Percentiles rank a stretch among this genome's conserved stretches.
These are phyloP conservation scores for Picochlorum costavermella DNA, from an alignment of 139 green algal species.

Conservation along the genomic window DNA sequence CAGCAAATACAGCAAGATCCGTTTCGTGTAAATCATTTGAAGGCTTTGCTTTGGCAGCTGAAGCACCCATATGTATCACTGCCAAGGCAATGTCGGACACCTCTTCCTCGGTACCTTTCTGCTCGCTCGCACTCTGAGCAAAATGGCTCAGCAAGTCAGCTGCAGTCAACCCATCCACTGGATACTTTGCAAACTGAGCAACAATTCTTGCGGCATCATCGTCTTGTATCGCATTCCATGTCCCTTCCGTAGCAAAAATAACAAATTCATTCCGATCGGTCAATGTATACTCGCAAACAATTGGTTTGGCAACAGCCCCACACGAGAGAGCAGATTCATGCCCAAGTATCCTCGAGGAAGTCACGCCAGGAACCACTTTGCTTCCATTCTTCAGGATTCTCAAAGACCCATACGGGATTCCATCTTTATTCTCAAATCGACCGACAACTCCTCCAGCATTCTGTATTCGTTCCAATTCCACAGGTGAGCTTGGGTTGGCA, in stretches of 20 bases:
- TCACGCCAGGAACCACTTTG: conserved; percentile 19
- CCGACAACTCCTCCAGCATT: conserved; percentile 18
- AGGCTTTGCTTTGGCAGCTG: background rate
- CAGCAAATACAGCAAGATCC: too few relatives aligned
- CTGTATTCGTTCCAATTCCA: conserved; percentile 34
- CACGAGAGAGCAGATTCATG: conserved; percentile 28
- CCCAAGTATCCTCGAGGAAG: conserved; percentile 44
- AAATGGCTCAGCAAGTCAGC: conserved; percentile 37
- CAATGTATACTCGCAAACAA: conserved; percentile 13
- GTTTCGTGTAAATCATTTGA: background rate
- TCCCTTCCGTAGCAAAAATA: conserved; percentile 54
- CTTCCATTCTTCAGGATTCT: conserved; percentile 20
- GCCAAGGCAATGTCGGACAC: conserved; percentile 25
- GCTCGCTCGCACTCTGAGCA: conserved; percentile 41
- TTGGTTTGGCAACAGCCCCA: conserved; percentile 18
- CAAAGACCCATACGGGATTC: conserved; percentile 12
- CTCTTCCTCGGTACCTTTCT: conserved; percentile 14
- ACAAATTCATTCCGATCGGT: conserved; percentile 38
- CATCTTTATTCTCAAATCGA: conserved; percentile 14
- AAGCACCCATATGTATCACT: conserved; percentile 18
- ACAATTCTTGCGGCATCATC: conserved; percentile 37
- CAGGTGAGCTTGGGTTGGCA: conserved; percentile 31
- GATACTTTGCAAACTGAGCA: conserved; percentile 16
- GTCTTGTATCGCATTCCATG: conserved; percentile 56
- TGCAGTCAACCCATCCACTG: conserved; percentile 7